phyloP scores from a whole-genome alignment of 78 protist species.

The Blattamonas nauphoetae region DNA sequence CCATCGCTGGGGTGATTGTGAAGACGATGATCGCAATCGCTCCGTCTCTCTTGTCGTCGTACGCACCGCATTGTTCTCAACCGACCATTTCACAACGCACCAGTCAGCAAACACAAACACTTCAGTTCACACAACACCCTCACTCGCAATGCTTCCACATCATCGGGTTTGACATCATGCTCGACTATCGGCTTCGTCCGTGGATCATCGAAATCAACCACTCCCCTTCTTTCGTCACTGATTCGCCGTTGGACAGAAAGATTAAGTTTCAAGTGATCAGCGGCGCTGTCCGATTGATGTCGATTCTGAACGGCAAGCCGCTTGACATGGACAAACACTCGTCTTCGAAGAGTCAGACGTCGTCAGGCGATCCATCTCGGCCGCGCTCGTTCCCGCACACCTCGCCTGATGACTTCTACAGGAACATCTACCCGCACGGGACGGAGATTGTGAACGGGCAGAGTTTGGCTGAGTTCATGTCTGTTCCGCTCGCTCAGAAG shows the following conservation, averaged over 20 bases:
- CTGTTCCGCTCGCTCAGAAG: too few species aligned
- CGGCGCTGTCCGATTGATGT: not conserved
- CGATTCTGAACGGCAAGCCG: too few species aligned
- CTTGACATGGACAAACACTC: too few species aligned
- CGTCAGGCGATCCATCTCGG: too few species aligned
- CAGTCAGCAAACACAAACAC: not conserved
- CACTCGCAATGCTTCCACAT: not conserved
- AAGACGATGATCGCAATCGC: not conserved
- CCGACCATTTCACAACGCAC: too few species aligned
- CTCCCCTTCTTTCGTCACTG: not conserved
- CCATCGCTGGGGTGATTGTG: not conserved
- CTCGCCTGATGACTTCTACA: not conserved
- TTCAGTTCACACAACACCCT: too few species aligned
- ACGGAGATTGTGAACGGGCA: too few species aligned
- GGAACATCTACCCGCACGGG: not conserved
- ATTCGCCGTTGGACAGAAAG: not conserved
- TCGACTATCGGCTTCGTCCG: constrained; percentile 10
- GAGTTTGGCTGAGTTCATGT: too few species aligned
- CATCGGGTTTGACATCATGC: not conserved
- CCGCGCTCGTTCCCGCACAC: too few species aligned
- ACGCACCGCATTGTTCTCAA: not conserved
- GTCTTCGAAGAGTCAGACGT: too few species aligned
- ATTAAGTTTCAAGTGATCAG: not conserved
- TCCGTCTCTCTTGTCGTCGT: not conserved
- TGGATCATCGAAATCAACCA: constrained; percentile 13